Conservation (phyloP, 148 eudicot species). For the Silene latifolia region DNA sequence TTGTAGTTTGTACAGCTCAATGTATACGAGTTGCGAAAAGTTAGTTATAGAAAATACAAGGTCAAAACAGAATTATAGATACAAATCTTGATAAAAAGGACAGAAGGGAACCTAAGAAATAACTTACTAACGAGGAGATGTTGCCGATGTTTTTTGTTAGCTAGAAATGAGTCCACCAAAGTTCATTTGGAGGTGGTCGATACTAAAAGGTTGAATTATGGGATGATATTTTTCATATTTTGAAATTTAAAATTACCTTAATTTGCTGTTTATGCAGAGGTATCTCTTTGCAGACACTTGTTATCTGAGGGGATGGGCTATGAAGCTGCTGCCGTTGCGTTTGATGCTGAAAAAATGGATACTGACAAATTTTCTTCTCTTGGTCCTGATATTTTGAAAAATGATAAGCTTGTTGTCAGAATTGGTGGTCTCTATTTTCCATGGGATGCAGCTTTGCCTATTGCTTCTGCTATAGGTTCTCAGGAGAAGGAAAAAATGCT, state of each 20-base stretch:
- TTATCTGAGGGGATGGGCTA: constrained; percentile 46
- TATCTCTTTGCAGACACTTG: constrained; percentile 43
- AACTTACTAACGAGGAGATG: not conserved
- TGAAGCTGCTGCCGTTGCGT: constrained; percentile 46
- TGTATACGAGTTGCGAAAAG: not conserved
- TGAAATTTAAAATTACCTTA: not conserved
- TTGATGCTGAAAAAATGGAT: constrained; percentile 38
- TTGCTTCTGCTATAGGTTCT: constrained; percentile 37
- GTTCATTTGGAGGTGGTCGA: not conserved
- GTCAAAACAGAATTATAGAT: not conserved
- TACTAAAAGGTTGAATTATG: not conserved
- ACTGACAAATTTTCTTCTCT: constrained; percentile 30
- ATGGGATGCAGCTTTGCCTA: constrained; percentile 43
- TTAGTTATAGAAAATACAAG: not conserved
- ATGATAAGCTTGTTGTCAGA: constrained; percentile 40
- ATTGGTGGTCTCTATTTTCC: constrained; percentile 50
- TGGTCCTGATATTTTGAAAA: constrained; percentile 28
- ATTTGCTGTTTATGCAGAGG: constrained; percentile 27
- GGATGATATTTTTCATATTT: not conserved
- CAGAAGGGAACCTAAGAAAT: not conserved
- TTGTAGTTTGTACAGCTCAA: not conserved
- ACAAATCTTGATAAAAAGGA: not conserved
- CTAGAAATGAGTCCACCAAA: not conserved
- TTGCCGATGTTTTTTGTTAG: not conserved
- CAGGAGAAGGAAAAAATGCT: constrained; percentile 25